phyloP scores from a whole-genome alignment of 768 basidiomycete genomes.

The Kwoniella heveanensis region DNA sequence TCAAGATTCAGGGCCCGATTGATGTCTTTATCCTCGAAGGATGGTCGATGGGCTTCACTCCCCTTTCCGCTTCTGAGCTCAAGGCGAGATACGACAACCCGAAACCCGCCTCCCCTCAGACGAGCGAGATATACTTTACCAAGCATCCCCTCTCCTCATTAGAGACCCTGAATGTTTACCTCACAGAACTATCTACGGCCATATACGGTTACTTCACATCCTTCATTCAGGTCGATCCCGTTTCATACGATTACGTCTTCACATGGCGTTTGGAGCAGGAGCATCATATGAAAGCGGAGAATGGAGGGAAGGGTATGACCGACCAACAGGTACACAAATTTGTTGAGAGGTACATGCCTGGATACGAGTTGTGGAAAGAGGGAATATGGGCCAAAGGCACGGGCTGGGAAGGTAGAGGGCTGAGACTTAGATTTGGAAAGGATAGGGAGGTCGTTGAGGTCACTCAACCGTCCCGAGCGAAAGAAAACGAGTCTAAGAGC shows the following conservation, averaged over 20 bases:
- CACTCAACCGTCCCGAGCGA: neutral
- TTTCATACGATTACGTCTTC: slow-evolving; percentile 65
- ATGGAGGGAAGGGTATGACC: slow-evolving; percentile 87
- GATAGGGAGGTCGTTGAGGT: slow-evolving; percentile 30
- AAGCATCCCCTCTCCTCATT: slow-evolving; percentile 30
- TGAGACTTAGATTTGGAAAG: slow-evolving; percentile 31
- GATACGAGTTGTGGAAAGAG: slow-evolving; percentile 82
- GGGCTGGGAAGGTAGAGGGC: slow-evolving; percentile 32
- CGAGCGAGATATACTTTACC: slow-evolving; percentile 21
- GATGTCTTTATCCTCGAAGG: slow-evolving; percentile 93
- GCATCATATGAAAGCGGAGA: slow-evolving; percentile 78
- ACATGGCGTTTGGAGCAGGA: slow-evolving; percentile 90
- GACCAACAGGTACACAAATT: slow-evolving; percentile 76
- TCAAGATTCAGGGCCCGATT: slow-evolving; percentile 61
- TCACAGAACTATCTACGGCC: slow-evolving; percentile 63
- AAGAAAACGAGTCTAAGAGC: neutral
- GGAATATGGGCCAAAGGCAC: slow-evolving; percentile 57
- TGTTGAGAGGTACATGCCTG: slow-evolving; percentile 91
- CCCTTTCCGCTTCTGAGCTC: slow-evolving; percentile 18
- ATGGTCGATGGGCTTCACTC: slow-evolving; percentile 77
- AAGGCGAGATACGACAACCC: slow-evolving; percentile 10
- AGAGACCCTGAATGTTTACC: slow-evolving; percentile 35
- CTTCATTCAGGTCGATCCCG: slow-evolving; percentile 70
- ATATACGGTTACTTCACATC: slow-evolving; percentile 74
- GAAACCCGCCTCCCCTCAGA: slow-evolving; percentile 21